Conservation (phyloP, 352 stramenopile genomes). For the Halophytophthora polymorphica region DNA sequence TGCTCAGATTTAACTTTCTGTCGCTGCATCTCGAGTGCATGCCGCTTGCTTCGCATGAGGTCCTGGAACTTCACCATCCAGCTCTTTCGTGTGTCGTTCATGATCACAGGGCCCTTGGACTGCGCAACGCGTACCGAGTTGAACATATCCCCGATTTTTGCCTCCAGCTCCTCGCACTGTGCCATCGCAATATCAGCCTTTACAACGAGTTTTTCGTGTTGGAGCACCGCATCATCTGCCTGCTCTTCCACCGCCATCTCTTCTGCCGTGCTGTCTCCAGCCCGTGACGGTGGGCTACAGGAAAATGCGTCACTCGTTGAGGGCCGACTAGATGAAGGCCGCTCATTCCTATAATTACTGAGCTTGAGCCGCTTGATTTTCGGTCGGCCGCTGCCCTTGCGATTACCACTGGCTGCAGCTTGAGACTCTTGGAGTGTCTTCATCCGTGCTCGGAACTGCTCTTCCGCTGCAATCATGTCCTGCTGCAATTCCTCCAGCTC, state of each 20-base stretch:
- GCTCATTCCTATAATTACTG: too few species aligned
- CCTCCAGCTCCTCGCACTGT: slow-evolving; percentile 19
- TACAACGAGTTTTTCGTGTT: slow-evolving; percentile 19
- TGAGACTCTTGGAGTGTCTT: too few species aligned
- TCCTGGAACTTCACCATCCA: slow-evolving; percentile 30
- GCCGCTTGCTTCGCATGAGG: slow-evolving; percentile 20
- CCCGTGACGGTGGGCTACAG: too few species aligned
- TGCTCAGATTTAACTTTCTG: slow-evolving; percentile 15
- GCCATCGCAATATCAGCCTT: slow-evolving; percentile 24
- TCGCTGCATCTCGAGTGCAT: slow-evolving; percentile 8
- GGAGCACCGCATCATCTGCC: too few species aligned
- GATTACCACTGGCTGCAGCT: too few species aligned
- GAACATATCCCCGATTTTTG: slow-evolving; percentile 30
- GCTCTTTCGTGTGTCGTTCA: slow-evolving; percentile 33
- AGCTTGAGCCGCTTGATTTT: too few species aligned
- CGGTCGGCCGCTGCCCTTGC: too few species aligned
- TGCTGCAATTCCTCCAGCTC: slow-evolving; percentile 14
- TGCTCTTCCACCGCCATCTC: too few species aligned
- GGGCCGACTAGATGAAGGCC: too few species aligned
- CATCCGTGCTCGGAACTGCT: slow-evolving; percentile 1
- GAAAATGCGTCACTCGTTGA: too few species aligned
- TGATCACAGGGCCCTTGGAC: slow-evolving; percentile 31
- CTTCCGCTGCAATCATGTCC: slow-evolving; percentile 4
- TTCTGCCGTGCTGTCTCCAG: too few species aligned
- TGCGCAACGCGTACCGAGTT: slow-evolving; percentile 25